Evolutionary conservation across 2,329 filamentous ascomycete genomes (phyloP).

Genomic region (Endoconidiophora polonica): DNA sequence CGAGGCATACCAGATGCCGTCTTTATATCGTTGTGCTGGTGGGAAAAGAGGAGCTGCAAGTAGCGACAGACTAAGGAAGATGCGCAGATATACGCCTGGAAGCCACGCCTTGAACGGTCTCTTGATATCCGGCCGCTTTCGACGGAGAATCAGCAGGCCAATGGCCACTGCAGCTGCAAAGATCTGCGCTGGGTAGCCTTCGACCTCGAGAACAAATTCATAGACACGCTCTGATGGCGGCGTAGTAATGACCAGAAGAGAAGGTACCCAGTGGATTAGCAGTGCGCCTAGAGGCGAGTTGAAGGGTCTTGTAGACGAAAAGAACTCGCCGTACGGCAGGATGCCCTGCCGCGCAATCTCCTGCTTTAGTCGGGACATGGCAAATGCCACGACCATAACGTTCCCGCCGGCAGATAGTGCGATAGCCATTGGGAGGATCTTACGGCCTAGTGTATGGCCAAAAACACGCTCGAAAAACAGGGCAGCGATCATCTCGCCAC

Average conservation of each 20-base stretch:
- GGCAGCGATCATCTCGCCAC: slow-evolving; percentile 50
- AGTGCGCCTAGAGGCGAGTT: slow-evolving; percentile 51
- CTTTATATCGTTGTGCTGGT: slow-evolving; percentile 29
- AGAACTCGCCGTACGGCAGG: slow-evolving; percentile 41
- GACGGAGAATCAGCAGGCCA: slow-evolving; percentile 44
- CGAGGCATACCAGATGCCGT: slow-evolving; percentile 35
- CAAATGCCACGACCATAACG: slow-evolving; percentile 56
- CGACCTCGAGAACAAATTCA: slow-evolving; percentile 56
- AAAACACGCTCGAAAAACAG: slow-evolving; percentile 51
- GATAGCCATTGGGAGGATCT: slow-evolving; percentile 44
- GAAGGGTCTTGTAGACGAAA: slow-evolving; percentile 51
- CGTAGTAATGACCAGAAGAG: slow-evolving; percentile 46
- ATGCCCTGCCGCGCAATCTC: slow-evolving; percentile 58
- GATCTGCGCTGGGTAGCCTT: slow-evolving; percentile 49
- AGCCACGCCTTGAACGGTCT: slow-evolving; percentile 51
- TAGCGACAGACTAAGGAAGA: slow-evolving; percentile 35
- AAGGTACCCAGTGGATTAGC: slow-evolving; percentile 52
- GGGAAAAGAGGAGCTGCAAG: slow-evolving; percentile 47
- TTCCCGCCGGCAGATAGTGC: slow-evolving; percentile 53
- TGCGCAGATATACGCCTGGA: slow-evolving; percentile 38
- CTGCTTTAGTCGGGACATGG: slow-evolving; percentile 52
- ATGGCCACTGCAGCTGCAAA: slow-evolving; percentile 38
- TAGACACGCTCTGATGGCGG: slow-evolving; percentile 51
- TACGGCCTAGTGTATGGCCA: slow-evolving; percentile 38
- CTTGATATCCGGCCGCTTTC: slow-evolving; percentile 39